These are phyloP conservation scores for Pontederia crassipes DNA, from an alignment of 176 grass and related monocot species.

Conservation along the genomic window DNA sequence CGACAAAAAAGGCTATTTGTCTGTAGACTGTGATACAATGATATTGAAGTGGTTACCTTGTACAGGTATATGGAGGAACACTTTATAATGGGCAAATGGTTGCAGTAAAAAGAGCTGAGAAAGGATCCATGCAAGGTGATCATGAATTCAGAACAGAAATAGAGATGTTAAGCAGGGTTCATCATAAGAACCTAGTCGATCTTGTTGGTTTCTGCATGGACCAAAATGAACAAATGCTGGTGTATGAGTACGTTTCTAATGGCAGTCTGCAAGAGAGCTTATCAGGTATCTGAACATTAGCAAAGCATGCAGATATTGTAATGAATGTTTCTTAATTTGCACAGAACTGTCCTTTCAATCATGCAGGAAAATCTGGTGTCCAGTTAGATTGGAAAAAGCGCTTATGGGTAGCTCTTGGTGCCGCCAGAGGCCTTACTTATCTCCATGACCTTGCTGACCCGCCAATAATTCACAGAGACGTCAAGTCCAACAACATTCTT, in stretches of 20 bases:
- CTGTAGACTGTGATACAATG: background rate
- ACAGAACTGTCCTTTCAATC: background rate
- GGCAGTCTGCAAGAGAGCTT: slow-evolving; percentile 81
- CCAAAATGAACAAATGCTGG: slow-evolving; percentile 62
- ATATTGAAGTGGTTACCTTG: background rate
- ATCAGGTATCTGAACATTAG: slow-evolving; percentile 24
- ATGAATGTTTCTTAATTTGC: background rate
- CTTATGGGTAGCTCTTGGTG: background rate
- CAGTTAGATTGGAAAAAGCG: slow-evolving; percentile 5
- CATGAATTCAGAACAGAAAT: slow-evolving; percentile 74
- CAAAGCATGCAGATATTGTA: background rate
- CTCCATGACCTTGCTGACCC: slow-evolving; percentile 1
- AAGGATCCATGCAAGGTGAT: slow-evolving; percentile 54
- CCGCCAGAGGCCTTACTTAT: background rate
- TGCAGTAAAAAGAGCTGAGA: slow-evolving; percentile 59
- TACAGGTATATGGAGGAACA: slow-evolving; percentile 60
- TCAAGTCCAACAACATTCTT: slow-evolving; percentile 13
- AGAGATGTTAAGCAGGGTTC: slow-evolving; percentile 63
- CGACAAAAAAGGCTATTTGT: background rate
- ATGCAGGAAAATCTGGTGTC: slow-evolving; percentile 1
- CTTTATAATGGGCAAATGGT: slow-evolving; percentile 50
- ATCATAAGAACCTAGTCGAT: slow-evolving; percentile 77
- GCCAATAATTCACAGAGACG: background rate
- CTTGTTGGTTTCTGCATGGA: slow-evolving; percentile 84
- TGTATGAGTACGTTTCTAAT: slow-evolving; percentile 77